phyloP scores from a whole-genome alignment of 176 grass and related monocot genomes.

The Avena sativa region DNA sequence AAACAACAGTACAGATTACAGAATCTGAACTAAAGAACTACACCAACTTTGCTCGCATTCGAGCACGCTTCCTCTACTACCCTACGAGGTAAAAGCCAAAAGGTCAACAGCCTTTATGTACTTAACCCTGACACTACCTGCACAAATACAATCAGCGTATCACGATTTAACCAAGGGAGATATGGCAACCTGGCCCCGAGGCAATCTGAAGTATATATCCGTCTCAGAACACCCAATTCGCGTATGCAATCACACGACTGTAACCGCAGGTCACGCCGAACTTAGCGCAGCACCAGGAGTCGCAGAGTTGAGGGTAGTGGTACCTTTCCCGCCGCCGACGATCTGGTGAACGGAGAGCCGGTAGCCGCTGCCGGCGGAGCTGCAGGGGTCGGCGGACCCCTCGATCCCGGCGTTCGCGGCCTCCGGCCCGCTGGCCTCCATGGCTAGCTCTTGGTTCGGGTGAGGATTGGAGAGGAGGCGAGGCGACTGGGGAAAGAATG shows the following conservation, averaged over 20 bases:
- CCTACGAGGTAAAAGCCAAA: background rate
- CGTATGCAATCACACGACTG: background rate
- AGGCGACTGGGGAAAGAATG: background rate
- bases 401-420: conserved; percentile 58
- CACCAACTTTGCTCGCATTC: background rate
- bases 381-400: conserved; percentile 56
- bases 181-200: background rate
- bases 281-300: background rate
- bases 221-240: background rate
- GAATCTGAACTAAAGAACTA: background rate
- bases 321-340: conserved; percentile 83
- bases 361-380: conserved; percentile 46
- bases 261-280: background rate
- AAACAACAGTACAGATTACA: background rate
- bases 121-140: background rate
- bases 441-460: conserved; percentile 1
- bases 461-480: background rate
- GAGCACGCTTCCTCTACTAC: background rate
- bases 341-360: conserved; percentile 77
- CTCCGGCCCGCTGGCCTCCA: conserved; percentile 46
- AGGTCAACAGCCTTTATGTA: background rate
- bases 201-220: background rate
- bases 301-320: background rate
- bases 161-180: background rate
- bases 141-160: background rate